These are phyloP conservation scores for Plasmodium yoelii DNA, from an alignment of 169 alveolate genomes.

Conservation along the genomic window DNA sequence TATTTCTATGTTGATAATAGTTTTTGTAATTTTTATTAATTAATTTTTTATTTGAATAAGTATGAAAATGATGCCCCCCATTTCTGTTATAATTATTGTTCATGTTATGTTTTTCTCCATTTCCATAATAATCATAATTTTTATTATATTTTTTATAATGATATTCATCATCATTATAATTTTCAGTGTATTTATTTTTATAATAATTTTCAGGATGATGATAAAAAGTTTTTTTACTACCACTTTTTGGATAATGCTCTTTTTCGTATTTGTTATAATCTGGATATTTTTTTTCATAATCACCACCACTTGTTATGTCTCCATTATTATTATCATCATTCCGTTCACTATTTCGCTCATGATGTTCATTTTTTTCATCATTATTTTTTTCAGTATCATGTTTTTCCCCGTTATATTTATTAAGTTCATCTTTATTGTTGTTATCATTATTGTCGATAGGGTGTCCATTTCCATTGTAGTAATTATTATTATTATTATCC, in stretches of 20 bases:
- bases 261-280: slow-evolving; percentile 5
- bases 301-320: background rate
- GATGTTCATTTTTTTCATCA: background rate
- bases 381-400: background rate
- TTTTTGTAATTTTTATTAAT: slow-evolving; percentile 17
- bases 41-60: slow-evolving; percentile 18
- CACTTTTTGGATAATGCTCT: background rate
- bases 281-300: background rate
- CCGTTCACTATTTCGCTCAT: background rate
- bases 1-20: slow-evolving; percentile 11
- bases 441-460: background rate
- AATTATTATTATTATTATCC: background rate
- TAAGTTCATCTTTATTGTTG: background rate
- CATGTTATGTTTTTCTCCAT: background rate
- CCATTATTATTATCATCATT: background rate
- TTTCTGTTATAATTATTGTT: slow-evolving; percentile 17
- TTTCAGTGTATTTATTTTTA: slow-evolving; percentile 3
- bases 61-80: slow-evolving; percentile 3
- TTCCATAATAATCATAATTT: background rate
- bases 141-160: slow-evolving; percentile 8
- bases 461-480: too few species aligned
- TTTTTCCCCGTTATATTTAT: background rate
- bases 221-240: slow-evolving; percentile 5
- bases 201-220: slow-evolving; percentile 9
- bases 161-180: slow-evolving; percentile 16